Evolutionary conservation across 371 early-diverging fungal species (phyloP), one percentile per base, ranked within the genome.

Genomic region (Mortierella sp.): DNA sequence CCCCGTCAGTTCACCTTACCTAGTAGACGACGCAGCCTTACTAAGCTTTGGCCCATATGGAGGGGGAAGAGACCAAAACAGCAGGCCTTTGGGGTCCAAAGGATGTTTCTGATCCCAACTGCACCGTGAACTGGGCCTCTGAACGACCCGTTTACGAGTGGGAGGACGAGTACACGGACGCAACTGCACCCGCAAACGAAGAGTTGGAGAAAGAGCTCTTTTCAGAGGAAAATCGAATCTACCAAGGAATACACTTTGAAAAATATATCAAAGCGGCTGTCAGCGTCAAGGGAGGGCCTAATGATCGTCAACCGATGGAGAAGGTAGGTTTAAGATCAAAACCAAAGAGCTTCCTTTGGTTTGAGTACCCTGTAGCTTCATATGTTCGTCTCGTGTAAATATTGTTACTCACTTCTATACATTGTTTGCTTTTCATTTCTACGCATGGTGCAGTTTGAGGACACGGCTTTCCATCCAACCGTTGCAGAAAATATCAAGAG

Each of bases 401-500:
- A n/a, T n/a, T n/a, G n/a, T n/a, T n/a, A n/a, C n/a, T n/a, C n/a
- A n/a, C n/a, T 6, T 8, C 44, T 19, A n/a, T 19, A 21, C 44
- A 44, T 44, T 2, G 64, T 47, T 47, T 49, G 28, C 39, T 23
- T 23, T 37, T 28, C 5, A 2, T 14, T 8, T n/a, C 32, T 44
- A 5, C 17, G 5, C 39, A 17, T 14, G 2, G 17, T 44, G 8
- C 2, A 85, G 86, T 84, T 86, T 50, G 80, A 79, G 11, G 76
- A 82, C n/a, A 80, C 84, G 17, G 68, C 79, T 46, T 50, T 86
- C 28, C 82, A 84, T 60, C 82, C 84, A 28, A 80, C 72, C 7
- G 81, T 88, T 73, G 79, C 83, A 44, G 84, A 83, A 49, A 91
- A 92, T 48, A 69, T 90, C 47, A 56, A 81, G 42, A 80, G 89